Evolutionary conservation across 2,329 filamentous ascomycete genomes (phyloP).

Genomic region (Pyrenophora teres): DNA sequence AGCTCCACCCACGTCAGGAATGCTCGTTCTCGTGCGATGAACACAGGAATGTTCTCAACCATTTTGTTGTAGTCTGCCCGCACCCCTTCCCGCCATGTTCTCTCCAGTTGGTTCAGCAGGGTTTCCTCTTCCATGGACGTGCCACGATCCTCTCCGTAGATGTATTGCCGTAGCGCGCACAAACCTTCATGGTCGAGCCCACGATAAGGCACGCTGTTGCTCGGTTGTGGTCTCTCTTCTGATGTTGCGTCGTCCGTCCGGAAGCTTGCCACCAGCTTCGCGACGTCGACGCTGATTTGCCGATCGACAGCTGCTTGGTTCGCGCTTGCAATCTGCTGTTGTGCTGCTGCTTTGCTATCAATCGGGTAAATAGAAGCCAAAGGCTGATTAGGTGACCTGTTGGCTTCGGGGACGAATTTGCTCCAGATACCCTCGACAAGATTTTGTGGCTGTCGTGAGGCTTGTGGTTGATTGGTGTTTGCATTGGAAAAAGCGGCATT

Average conservation of each 20-base stretch:
- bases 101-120: conserved; percentile 39
- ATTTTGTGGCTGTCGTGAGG: conserved; percentile 19
- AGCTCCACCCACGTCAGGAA: conserved; percentile 45
- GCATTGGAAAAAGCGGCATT: conserved; percentile 10
- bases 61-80: conserved; percentile 34
- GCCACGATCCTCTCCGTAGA: conserved; percentile 35
- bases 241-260: conserved; percentile 25
- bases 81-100: conserved; percentile 38
- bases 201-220: conserved; percentile 28
- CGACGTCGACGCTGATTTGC: conserved; percentile 35
- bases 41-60: conserved; percentile 33
- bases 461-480: conserved; percentile 15
- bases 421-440: conserved; percentile 34
- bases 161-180: conserved; percentile 37
- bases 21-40: conserved; percentile 41
- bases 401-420: conserved; percentile 21
- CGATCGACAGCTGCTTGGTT: conserved; percentile 31
- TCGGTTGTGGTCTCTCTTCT: conserved; percentile 28
- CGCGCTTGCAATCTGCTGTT: conserved; percentile 28
- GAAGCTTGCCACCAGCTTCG: conserved; percentile 36
- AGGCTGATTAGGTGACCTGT: conserved; percentile 19
- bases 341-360: conserved; percentile 22
- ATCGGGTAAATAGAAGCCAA: conserved; percentile 15
- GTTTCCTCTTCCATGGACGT: conserved; percentile 35
- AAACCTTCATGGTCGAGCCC: conserved; percentile 39